Percentiles rank a stretch among this genome's conserved stretches.
Evolutionary conservation across 306 rosid species (phyloP).

Genomic region (Malus domestica): ASM211411v1 NC_041801.1:6708501-6709000

Average conservation of each 20-base stretch:
- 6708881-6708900: background rate
- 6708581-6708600: background rate
- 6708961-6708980: background rate
- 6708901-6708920: background rate
- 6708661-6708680: too few species aligned
- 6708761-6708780: too few species aligned
- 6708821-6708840: too few species aligned
- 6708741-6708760: too few species aligned
- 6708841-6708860: too few species aligned
- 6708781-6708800: fast-evolving
- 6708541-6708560: too few species aligned
- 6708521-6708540: too few species aligned
- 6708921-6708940: background rate
- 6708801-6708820: too few species aligned
- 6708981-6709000: slow-evolving; percentile 1
- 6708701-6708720: fast-evolving
- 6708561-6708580: background rate
- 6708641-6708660: too few species aligned
- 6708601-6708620: background rate
- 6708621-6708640: background rate
- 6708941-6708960: background rate
- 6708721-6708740: too few species aligned
- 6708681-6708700: too few species aligned
- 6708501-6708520: too few species aligned
- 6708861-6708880: background rate